phyloP scores from a whole-genome alignment of 1,284 basidiomycete species.

The Pulveroboletus sp. region DNA sequence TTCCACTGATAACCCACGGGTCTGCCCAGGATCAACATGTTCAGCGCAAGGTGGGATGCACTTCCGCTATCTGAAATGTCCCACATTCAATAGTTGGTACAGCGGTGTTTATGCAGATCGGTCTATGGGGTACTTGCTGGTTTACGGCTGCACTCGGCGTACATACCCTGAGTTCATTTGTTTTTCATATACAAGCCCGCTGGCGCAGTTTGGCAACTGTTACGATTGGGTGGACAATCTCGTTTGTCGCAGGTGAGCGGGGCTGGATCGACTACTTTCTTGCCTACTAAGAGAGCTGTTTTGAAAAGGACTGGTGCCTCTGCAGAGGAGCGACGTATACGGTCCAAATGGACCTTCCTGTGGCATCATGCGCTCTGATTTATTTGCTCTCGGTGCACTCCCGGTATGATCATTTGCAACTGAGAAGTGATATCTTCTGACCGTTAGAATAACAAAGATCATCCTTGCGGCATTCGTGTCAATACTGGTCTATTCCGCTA shows the following conservation, averaged over 20 bases:
- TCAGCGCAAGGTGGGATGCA: slow-evolving; percentile 53
- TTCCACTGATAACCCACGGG: slow-evolving; percentile 1
- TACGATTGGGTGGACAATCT: slow-evolving; percentile 53
- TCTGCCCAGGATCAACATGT: slow-evolving; percentile 42
- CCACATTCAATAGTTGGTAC: slow-evolving; percentile 2
- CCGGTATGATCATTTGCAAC: slow-evolving; percentile 48
- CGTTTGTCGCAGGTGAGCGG: slow-evolving; percentile 50
- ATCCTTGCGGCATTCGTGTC: slow-evolving; percentile 56
- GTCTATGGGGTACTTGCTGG: slow-evolving; percentile 60
- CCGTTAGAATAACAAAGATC: slow-evolving; percentile 43
- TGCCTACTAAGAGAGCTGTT: slow-evolving; percentile 11
- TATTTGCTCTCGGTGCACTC: slow-evolving; percentile 56
- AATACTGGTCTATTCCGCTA: slow-evolving; percentile 55
- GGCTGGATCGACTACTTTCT: neutral
- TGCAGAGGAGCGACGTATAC: slow-evolving; percentile 47
- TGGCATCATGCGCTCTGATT: slow-evolving; percentile 44
- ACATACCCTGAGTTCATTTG: slow-evolving; percentile 69
- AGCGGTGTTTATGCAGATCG: slow-evolving; percentile 62
- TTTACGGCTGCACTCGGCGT: slow-evolving; percentile 65
- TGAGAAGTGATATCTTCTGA: neutral
- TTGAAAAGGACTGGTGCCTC: slow-evolving; percentile 44
- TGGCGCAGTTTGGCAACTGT: slow-evolving; percentile 49
- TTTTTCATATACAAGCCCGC: slow-evolving; percentile 52
- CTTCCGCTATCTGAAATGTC: neutral
- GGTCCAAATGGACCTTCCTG: slow-evolving; percentile 56